A percentile compares a stretch with the other conserved stretches of the same genome.
Evolutionary conservation across 164 flowering plant genomes (phyloP).

Genomic region (Warburgia ugandensis): DNA sequence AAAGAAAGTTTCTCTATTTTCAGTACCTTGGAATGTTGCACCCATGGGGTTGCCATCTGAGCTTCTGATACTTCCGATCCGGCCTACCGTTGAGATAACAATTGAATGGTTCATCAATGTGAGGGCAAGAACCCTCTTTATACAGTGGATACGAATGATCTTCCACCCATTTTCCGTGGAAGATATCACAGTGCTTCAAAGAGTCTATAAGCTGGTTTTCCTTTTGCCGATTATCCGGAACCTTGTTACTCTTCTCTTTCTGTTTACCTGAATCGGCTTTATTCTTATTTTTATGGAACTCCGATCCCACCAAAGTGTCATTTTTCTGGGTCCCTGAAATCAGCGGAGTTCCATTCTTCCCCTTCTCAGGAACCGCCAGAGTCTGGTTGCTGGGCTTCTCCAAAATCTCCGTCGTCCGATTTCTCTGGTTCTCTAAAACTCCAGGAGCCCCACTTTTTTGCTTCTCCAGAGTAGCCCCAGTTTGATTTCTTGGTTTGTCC

Average conservation of each 20-base stretch:
- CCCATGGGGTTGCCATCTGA: conserved; percentile 81
- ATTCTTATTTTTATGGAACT: not conserved
- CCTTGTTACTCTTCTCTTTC: conserved; percentile 6
- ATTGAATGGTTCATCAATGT: conserved; percentile 75
- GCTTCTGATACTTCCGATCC: conserved; percentile 48
- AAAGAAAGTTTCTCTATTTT: not conserved
- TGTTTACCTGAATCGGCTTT: not conserved
- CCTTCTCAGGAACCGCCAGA: not conserved
- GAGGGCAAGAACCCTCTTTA: conserved; percentile 68
- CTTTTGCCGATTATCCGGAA: too few relatives aligned
- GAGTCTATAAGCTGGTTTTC: conserved; percentile 23
- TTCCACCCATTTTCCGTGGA: conserved; percentile 78
- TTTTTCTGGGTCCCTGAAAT: not conserved
- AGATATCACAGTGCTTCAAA: conserved; percentile 59
- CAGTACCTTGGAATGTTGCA: conserved; percentile 50
- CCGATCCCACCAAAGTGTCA: not conserved
- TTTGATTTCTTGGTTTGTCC: too few relatives aligned
- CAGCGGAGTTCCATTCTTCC: not conserved
- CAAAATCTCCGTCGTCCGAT: not conserved
- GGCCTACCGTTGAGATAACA: conserved; percentile 79
- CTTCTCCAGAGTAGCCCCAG: too few relatives aligned
- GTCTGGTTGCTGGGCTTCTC: conserved; percentile 20
- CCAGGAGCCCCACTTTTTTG: not conserved
- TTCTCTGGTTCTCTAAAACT: not conserved
- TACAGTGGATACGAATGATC: conserved; percentile 86